A percentile compares a stretch with the other conserved stretches of the same genome.
phyloP scores from a whole-genome alignment of 2,329 filamentous ascomycete species.

The Verticillium zaregamsianum region DNA sequence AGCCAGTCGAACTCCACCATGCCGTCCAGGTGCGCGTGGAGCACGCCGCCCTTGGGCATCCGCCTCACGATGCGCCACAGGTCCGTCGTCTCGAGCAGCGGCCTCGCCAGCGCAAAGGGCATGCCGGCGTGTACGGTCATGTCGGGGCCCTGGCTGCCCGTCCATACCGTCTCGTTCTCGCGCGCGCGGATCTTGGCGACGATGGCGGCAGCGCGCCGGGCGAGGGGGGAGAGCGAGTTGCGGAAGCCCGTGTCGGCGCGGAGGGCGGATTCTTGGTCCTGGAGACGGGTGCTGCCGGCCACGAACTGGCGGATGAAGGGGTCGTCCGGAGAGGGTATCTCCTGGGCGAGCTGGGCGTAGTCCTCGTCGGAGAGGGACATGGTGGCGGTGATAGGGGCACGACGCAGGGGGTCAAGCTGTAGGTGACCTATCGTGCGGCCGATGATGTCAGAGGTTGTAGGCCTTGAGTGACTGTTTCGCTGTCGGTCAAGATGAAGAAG shows the following conservation, averaged over 20 bases:
- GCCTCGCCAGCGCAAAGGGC: slow-evolving; percentile 77
- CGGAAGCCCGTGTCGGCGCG: slow-evolving; percentile 69
- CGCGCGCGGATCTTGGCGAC: slow-evolving; percentile 69
- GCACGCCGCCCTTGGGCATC: slow-evolving; percentile 76
- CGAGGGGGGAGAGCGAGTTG: slow-evolving; percentile 67
- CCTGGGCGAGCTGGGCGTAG: slow-evolving; percentile 53
- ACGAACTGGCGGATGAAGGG: slow-evolving; percentile 82
- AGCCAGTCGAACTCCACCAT: slow-evolving; percentile 78
- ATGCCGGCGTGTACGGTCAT: slow-evolving; percentile 71
- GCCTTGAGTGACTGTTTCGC: background rate
- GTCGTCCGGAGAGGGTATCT: slow-evolving; percentile 58
- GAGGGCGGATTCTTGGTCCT: slow-evolving; percentile 75
- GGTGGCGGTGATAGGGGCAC: background rate
- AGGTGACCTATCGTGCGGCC: background rate
- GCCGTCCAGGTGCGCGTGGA: slow-evolving; percentile 78
- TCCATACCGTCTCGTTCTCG: slow-evolving; percentile 69
- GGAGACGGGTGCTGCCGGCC: slow-evolving; percentile 67
- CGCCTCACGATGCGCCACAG: slow-evolving; percentile 72
- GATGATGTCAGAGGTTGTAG: background rate
- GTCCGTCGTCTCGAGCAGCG: slow-evolving; percentile 70
- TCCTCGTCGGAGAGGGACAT: slow-evolving; percentile 50
- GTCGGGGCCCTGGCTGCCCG: slow-evolving; percentile 52
- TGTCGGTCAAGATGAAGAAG: background rate
- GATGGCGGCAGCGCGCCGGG: slow-evolving; percentile 67
- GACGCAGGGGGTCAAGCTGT: background rate